These are phyloP conservation scores for Sindora glabra DNA, from an alignment of 306 rosid species.

Conservation along the genomic window DNA sequence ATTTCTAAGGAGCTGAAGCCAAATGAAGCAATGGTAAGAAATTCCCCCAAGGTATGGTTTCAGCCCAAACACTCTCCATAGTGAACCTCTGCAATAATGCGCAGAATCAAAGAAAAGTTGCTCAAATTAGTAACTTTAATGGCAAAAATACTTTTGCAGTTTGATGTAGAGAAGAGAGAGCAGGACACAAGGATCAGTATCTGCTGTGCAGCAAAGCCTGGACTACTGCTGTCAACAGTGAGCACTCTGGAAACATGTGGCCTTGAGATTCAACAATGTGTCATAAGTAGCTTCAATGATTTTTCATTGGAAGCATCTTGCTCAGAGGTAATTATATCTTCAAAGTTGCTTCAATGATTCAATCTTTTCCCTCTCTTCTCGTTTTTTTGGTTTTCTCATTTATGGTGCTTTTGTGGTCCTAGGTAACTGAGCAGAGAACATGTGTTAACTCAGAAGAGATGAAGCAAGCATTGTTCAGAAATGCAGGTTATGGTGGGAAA, in stretches of 20 bases:
- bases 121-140: not conserved
- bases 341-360: not conserved
- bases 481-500: constrained; percentile 95
- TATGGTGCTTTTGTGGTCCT: constrained; percentile 1
- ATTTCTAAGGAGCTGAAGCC: constrained; percentile 60
- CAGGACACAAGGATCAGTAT: constrained; percentile 65
- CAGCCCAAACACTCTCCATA: not conserved
- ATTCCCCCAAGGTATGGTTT: constrained; percentile 75
- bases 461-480: constrained; percentile 89
- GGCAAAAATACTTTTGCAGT: constrained; percentile 34
- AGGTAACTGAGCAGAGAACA: constrained; percentile 57
- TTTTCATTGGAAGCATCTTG: constrained; percentile 93
- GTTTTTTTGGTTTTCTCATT: not conserved
- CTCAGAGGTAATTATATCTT: constrained; percentile 61
- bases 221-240: constrained; percentile 76
- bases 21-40: constrained; percentile 65
- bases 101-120: not conserved
- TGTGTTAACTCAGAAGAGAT: constrained; percentile 56
- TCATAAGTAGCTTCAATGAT: constrained; percentile 90
- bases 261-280: constrained; percentile 94
- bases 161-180: constrained; percentile 79
- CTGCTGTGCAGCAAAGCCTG: constrained; percentile 79
- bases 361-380: constrained; percentile 9
- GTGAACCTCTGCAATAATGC: not conserved
- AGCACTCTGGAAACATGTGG: constrained; percentile 79